Base-by-base conservation (phyloP, 495 filamentous ascomycete genomes). In the Pyrenula aspistea region DNA sequence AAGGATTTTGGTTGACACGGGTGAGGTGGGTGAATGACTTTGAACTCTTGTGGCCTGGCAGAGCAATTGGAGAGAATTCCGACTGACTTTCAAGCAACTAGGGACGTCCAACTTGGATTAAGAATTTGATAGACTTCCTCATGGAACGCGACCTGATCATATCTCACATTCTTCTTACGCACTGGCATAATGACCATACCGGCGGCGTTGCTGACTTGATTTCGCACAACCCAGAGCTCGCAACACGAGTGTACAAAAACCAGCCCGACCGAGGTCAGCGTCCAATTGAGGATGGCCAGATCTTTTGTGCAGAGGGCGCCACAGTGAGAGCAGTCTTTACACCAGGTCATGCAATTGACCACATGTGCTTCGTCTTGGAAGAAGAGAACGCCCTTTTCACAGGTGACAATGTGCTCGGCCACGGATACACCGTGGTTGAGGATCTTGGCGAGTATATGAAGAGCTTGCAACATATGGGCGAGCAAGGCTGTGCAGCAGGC, bases 101-200 rank as follows among this genome's bases (percentile, higher is more conserved):
- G n/a, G n/a, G n/a, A n/a, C 22, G n/a, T n/a, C 68, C 76, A 2
- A 53, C 65, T n/a, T 83, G 80, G 81, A 67, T 77, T 36, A 57
- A 70, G 1, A 69, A 75, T 0, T 65, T 90, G 19, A 70, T 74
- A 54, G 59, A 63, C 23, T 71, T 77, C 2, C 75, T 90, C 31
- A n/a, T n/a, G n/a, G n/a, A n/a, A n/a, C n/a, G n/a, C n/a, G 69
- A 77, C 8, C 72, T 83, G 51, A 64, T 68, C 0, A 69, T 94
- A 21, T 68, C 74, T 12, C 62, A 67, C 12, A 77, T 81, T 0
- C 70, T 95, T 12, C 71, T 94, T 19, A 89, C 89, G 0, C 90
- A 95, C 68, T 87, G 87, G 84, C 90, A 95, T 68, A 77, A 72
- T 21, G 90, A 95, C 65, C 90, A 95, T 61, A 75, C 78, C 8